Evolutionary conservation across 2,329 filamentous ascomycete species (phyloP).

Genomic region (Botryotinia narcissicola): DNA sequence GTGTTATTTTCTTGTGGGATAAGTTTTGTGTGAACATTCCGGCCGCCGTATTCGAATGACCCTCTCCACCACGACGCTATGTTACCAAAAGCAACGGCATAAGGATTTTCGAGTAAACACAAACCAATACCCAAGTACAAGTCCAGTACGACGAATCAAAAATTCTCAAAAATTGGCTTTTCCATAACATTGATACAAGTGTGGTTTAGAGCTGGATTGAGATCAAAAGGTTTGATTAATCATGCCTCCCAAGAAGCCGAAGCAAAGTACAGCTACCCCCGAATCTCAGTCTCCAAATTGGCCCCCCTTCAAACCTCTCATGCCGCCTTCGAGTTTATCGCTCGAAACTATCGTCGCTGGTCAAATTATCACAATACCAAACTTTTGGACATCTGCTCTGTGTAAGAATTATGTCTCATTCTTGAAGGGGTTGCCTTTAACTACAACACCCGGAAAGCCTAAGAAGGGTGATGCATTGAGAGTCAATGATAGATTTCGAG

Average conservation of each 20-base stretch:
- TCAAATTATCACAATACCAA: conserved; percentile 63
- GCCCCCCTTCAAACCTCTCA: conserved; percentile 58
- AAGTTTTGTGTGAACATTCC: not conserved
- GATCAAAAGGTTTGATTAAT: not conserved
- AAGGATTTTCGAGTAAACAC: not conserved
- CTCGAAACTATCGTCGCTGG: conserved; percentile 50
- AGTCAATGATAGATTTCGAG: conserved; percentile 86
- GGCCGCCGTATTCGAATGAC: conserved; percentile 11
- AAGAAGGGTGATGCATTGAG: conserved; percentile 68
- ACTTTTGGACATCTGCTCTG: conserved; percentile 59
- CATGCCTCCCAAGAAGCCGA: conserved; percentile 28
- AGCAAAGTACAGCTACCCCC: conserved; percentile 18
- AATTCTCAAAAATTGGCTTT: not conserved
- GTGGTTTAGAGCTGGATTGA: not conserved
- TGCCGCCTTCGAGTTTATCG: conserved; percentile 54
- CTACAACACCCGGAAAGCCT: conserved; percentile 62
- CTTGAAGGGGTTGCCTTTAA: conserved; percentile 55
- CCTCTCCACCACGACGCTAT: not conserved
- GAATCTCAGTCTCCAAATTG: conserved; percentile 48
- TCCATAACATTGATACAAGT: not conserved
- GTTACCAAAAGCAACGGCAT: not conserved
- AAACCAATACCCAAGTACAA: not conserved
- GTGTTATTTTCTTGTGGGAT: not conserved
- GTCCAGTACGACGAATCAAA: not conserved
- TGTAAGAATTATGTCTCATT: conserved; percentile 65